Conservation (phyloP, 371 early-diverging fungal genomes). For the Circinella umbellata region DNA sequence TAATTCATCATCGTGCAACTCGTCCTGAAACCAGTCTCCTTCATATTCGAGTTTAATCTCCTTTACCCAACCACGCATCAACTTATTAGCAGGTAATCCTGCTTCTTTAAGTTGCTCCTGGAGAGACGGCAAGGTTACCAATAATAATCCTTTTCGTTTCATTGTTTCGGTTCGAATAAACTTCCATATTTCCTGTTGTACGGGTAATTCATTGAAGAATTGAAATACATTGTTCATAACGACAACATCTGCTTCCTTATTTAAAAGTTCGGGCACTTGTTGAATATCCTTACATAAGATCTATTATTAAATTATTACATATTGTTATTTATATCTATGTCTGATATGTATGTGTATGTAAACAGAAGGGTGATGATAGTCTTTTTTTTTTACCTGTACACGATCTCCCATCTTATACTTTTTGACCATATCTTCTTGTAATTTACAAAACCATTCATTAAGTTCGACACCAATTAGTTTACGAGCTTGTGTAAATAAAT, state of each 20-base stretch:
- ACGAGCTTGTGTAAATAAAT: constrained; percentile 60
- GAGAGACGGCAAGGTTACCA: constrained; percentile 63
- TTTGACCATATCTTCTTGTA: constrained; percentile 59
- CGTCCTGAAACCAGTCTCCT: constrained; percentile 47
- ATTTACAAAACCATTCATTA: constrained; percentile 64
- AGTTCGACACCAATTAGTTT: constrained; percentile 67
- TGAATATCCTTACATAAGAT: constrained; percentile 58
- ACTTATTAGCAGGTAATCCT: constrained; percentile 42
- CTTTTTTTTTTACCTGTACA: constrained; percentile 45
- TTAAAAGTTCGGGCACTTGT: constrained; percentile 46
- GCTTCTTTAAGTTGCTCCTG: constrained; percentile 68
- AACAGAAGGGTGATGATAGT: too few species aligned
- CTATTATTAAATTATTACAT: constrained; percentile 18
- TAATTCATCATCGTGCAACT: constrained; percentile 52
- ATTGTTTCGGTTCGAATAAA: constrained; percentile 55
- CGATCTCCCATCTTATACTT: constrained; percentile 64
- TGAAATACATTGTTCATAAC: constrained; percentile 74
- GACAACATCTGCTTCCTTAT: constrained; percentile 54
- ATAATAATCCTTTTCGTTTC: constrained; percentile 50
- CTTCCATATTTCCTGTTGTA: constrained; percentile 66
- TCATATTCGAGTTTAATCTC: constrained; percentile 52
- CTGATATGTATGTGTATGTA: too few species aligned
- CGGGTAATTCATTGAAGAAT: constrained; percentile 57
- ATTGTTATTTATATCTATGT: too few species aligned
- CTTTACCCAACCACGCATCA: constrained; percentile 54